These are phyloP conservation scores for Rhodomyrtus tomentosa DNA, from an alignment of 345 rosid species.

Conservation along the genomic window DNA sequence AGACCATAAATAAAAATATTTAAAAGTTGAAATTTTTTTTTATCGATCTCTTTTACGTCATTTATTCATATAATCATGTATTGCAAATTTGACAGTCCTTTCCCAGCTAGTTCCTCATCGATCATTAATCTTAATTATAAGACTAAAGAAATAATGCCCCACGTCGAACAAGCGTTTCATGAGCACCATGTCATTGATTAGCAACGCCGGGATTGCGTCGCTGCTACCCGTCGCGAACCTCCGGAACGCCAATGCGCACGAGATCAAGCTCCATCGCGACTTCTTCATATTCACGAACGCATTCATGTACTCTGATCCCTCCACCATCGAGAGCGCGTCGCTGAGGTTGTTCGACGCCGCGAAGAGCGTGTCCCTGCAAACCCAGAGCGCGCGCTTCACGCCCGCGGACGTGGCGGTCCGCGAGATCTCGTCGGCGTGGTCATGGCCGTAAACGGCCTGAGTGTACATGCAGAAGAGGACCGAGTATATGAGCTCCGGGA, in stretches of 20 bases:
- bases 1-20: too few relatives aligned
- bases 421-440: background rate
- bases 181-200: background rate
- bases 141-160: background rate
- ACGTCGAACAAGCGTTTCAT: slow-evolving; percentile 5
- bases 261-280: background rate
- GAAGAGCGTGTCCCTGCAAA: slow-evolving; percentile 2
- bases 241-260: background rate
- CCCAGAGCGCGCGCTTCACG: background rate
- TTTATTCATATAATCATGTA: too few relatives aligned
- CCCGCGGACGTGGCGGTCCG: background rate
- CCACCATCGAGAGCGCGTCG: slow-evolving; percentile 4
- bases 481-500: background rate
- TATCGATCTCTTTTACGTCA: too few relatives aligned
- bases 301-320: background rate
- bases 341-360: slow-evolving; percentile 1
- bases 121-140: background rate
- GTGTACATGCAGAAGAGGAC: slow-evolving; percentile 5
- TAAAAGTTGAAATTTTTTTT: too few relatives aligned
- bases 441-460: background rate
- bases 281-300: background rate
- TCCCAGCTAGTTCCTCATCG: background rate
- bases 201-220: background rate
- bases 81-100: too few relatives aligned
- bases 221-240: background rate